Conservation (phyloP, 2,329 filamentous ascomycete genomes). For the Sarocladiaceae sp. region DNA sequence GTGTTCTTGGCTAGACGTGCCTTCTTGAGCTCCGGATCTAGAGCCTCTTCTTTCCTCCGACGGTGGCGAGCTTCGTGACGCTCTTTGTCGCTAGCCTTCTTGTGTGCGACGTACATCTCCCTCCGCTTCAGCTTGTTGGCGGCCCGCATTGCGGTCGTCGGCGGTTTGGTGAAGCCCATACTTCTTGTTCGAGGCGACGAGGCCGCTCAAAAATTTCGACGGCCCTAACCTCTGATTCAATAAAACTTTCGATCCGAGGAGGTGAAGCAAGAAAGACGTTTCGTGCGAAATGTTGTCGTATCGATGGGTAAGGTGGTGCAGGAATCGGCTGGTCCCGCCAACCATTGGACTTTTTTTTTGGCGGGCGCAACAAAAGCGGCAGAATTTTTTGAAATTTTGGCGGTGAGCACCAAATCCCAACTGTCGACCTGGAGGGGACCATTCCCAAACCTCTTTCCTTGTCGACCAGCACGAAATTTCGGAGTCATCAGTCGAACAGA, state of each 20-base stretch:
- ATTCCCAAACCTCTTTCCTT: no score
- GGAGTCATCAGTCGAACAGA: no score
- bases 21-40: constrained; percentile 68
- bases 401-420: constrained; percentile 23
- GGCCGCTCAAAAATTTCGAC: no score
- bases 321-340: not conserved
- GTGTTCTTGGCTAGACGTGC: constrained; percentile 72
- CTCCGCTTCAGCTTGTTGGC: constrained; percentile 77
- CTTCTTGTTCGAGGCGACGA: no score
- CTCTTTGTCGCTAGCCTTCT: constrained; percentile 66
- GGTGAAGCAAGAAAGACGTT: no score
- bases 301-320: not conserved
- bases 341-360: constrained; percentile 3
- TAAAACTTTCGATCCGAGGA: no score
- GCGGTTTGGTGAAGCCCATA: constrained; percentile 30
- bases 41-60: constrained; percentile 77
- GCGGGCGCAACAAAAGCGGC: constrained; percentile 15
- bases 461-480: constrained; percentile 10
- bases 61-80: constrained; percentile 72
- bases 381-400: constrained; percentile 32
- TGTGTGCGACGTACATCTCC: constrained; percentile 71
- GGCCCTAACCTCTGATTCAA: no score
- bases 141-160: constrained; percentile 36
- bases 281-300: constrained; percentile 15
- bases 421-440: not conserved